Evolutionary conservation across 148 eudicot species (phyloP).

Genomic region (Diospyros kaki): DNA sequence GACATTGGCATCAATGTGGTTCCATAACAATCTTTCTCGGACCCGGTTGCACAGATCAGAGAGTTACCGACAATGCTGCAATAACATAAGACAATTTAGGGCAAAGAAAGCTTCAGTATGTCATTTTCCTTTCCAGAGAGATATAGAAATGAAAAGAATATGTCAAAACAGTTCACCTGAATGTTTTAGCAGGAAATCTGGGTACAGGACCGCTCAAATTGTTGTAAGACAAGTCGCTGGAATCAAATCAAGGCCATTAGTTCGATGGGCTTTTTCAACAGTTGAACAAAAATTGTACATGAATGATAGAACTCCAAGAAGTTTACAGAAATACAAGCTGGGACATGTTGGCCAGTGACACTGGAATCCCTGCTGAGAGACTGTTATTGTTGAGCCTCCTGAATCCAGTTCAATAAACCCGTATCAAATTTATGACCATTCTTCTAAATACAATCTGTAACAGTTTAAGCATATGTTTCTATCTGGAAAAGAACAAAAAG

Average conservation of each 20-base stretch:
- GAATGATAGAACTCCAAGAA: slow-evolving; percentile 2
- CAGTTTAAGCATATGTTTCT: background rate
- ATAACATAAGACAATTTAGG: slow-evolving; percentile 4
- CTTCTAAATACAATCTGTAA: background rate
- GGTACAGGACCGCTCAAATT: slow-evolving; percentile 70
- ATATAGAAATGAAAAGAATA: background rate
- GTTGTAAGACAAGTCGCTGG: slow-evolving; percentile 69
- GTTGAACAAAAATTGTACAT: background rate
- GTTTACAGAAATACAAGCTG: slow-evolving; percentile 50
- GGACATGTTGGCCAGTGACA: slow-evolving; percentile 50
- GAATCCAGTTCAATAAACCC: slow-evolving; percentile 4
- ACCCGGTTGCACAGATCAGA: slow-evolving; percentile 46
- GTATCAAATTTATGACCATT: background rate
- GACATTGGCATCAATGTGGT: slow-evolving; percentile 56
- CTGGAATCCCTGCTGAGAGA: slow-evolving; percentile 53
- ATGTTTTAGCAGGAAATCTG: slow-evolving; percentile 46
- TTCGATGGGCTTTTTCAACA: background rate
- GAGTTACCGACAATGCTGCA: slow-evolving; percentile 63
- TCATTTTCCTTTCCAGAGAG: background rate
- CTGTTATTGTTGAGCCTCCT: slow-evolving; percentile 75
- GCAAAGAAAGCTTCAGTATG: background rate
- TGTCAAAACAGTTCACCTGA: slow-evolving; percentile 38
- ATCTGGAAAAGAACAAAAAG: background rate
- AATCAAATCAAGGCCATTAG: background rate
- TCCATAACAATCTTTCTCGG: slow-evolving; percentile 47